Evolutionary conservation across 2,329 filamentous ascomycete species (phyloP).

Genomic region (Colletotrichum sansevieriae): DNA sequence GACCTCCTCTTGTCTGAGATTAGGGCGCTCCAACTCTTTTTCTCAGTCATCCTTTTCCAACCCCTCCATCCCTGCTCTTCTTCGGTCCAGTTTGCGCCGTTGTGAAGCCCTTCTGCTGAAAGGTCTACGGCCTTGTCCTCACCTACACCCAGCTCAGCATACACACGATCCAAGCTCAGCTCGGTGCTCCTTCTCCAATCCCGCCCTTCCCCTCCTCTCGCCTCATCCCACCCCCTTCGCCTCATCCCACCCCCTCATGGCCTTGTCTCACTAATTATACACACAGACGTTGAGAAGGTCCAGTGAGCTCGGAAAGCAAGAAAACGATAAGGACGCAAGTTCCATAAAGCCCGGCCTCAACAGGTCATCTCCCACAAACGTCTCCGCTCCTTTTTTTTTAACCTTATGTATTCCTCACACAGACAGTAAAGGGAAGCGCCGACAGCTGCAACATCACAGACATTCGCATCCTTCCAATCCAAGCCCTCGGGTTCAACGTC

Average conservation of each 20-base stretch:
- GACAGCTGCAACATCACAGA: conserved; percentile 35
- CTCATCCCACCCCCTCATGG: conserved; percentile 26
- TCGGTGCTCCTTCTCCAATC: neutral
- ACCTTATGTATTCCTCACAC: conserved; percentile 17
- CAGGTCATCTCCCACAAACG: conserved; percentile 31
- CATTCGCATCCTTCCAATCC: conserved; percentile 13
- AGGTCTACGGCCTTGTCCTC: conserved; percentile 23
- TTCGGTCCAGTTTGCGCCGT: conserved; percentile 17
- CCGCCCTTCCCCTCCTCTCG: conserved; percentile 5
- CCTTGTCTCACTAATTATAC: conserved; percentile 33
- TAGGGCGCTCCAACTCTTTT: conserved; percentile 22
- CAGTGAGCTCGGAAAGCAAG: conserved; percentile 8
- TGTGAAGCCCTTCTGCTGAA: conserved; percentile 1
- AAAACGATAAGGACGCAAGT: conserved; percentile 10
- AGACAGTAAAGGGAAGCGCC: conserved; percentile 17
- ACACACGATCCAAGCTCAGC: neutral
- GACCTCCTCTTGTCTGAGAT: conserved; percentile 28
- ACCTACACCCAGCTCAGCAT: conserved; percentile 26
- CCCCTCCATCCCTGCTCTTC: conserved; percentile 24
- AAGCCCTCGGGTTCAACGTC: conserved; percentile 28
- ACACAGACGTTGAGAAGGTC: conserved; percentile 32
- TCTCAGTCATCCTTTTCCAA: neutral
- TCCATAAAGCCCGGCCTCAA: conserved; percentile 39
- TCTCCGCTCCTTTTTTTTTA: conserved; percentile 3
- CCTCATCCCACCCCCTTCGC: conserved; percentile 26